A percentile compares a stretch with the other conserved stretches of the same genome.
These are phyloP conservation scores for Pichia sp. DNA, from an alignment of 1,139 yeast genomes.

Conservation along the genomic window DNA sequence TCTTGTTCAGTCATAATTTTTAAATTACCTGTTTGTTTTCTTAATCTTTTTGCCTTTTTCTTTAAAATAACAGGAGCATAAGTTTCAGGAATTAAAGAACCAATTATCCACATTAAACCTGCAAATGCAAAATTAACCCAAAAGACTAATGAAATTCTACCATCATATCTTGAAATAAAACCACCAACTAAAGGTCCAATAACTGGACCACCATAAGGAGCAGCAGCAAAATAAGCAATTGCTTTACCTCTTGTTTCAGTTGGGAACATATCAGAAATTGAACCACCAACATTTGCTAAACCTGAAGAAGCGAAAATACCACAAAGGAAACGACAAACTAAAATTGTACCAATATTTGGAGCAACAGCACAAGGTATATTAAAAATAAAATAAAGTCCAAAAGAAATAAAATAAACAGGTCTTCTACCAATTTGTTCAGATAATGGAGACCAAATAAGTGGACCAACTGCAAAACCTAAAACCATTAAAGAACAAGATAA, in stretches of 20 bases:
- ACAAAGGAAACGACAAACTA: conserved; percentile 76
- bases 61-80: conserved; percentile 84
- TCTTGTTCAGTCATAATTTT: conserved; percentile 92
- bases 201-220: conserved; percentile 92
- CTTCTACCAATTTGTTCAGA: conserved; percentile 84
- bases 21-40: conserved; percentile 74
- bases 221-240: conserved; percentile 84
- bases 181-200: conserved; percentile 89
- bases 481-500: conserved; percentile 83
- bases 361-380: conserved; percentile 88
- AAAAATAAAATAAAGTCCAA: conserved; percentile 67
- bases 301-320: conserved; percentile 87
- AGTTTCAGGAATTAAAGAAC: conserved; percentile 72
- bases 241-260: conserved; percentile 80
- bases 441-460: conserved; percentile 84
- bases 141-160: conserved; percentile 61
- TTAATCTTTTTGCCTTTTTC: conserved; percentile 57
- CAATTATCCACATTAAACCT: conserved; percentile 69
- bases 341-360: conserved; percentile 72
- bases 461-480: conserved; percentile 82
- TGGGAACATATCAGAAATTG: conserved; percentile 80
- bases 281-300: conserved; percentile 81
- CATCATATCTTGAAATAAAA: conserved; percentile 66
- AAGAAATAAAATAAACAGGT: conserved; percentile 73
- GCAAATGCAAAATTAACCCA: conserved; percentile 95